Conservation (phyloP, 2,329 filamentous ascomycete genomes). For the Trichoderma brevicompactum region DNA sequence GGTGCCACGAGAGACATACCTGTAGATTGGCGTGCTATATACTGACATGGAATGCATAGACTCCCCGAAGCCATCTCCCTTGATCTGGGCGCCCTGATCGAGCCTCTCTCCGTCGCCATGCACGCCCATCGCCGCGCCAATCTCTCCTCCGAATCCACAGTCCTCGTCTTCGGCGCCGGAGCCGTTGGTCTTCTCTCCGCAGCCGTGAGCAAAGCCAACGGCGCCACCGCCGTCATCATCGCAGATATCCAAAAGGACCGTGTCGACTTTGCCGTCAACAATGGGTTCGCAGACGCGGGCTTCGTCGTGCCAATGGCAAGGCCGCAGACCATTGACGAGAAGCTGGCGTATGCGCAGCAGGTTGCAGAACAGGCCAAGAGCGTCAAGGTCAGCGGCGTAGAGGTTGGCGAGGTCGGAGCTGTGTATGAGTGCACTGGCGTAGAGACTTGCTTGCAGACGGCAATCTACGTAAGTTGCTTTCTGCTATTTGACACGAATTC, state of each 20-base stretch:
- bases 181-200: conserved; percentile 64
- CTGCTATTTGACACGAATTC: not conserved
- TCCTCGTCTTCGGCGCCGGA: conserved; percentile 64
- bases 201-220: conserved; percentile 58
- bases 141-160: conserved; percentile 46
- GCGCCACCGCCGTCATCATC: conserved; percentile 53
- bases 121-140: conserved; percentile 57
- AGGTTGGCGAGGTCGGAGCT: conserved; percentile 66
- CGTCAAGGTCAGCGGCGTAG: conserved; percentile 45
- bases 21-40: not conserved
- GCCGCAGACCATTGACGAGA: conserved; percentile 56
- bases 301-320: conserved; percentile 55
- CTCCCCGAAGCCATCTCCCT: conserved; percentile 54
- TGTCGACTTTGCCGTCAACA: conserved; percentile 59
- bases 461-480: conserved; percentile 62
- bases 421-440: conserved; percentile 82
- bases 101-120: conserved; percentile 64
- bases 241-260: conserved; percentile 62
- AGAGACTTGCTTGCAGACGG: conserved; percentile 73
- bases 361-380: conserved; percentile 52
- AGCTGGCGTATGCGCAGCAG: conserved; percentile 55
- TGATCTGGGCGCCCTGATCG: conserved; percentile 60
- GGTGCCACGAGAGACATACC: too few relatives aligned
- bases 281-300: conserved; percentile 60
- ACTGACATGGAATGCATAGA: conserved; percentile 36